Evolutionary conservation across 1,284 basidiomycete species (phyloP).

Genomic region (Volvariella surrecta): DNA sequence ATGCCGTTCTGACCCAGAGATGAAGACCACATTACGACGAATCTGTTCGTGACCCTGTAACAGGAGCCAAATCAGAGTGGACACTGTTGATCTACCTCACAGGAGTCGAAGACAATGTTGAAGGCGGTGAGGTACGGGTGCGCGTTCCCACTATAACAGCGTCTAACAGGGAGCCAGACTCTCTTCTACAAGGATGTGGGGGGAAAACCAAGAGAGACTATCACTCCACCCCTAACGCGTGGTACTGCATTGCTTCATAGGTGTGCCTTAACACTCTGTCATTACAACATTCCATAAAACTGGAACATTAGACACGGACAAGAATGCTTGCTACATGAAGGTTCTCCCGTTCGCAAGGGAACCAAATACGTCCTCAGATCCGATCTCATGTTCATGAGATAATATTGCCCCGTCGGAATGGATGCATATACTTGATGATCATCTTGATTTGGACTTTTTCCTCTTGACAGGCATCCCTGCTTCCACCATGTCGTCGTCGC

Average conservation of each 20-base stretch:
- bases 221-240: slow-evolving; percentile 51
- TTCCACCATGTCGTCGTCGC: slow-evolving; percentile 82
- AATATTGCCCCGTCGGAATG: slow-evolving; percentile 1
- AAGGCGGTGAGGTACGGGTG: slow-evolving; percentile 59
- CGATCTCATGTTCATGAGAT: slow-evolving; percentile 63
- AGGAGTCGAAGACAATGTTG: slow-evolving; percentile 61
- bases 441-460: slow-evolving; percentile 21
- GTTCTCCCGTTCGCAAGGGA: slow-evolving; percentile 56
- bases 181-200: slow-evolving; percentile 59
- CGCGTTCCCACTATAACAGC: neutral
- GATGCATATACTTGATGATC: no score
- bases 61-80: slow-evolving; percentile 66
- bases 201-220: slow-evolving; percentile 39
- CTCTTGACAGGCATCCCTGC: slow-evolving; percentile 65
- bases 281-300: neutral
- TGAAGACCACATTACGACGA: slow-evolving; percentile 66
- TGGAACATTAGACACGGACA: slow-evolving; percentile 51
- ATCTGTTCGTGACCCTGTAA: slow-evolving; percentile 45
- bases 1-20: neutral
- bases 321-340: slow-evolving; percentile 75
- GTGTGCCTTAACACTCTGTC: slow-evolving; percentile 23
- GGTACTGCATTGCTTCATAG: slow-evolving; percentile 70
- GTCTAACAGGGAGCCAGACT: slow-evolving; percentile 33
- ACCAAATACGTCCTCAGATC: slow-evolving; percentile 73
- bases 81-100: slow-evolving; percentile 74